Evolutionary conservation across 2,329 filamentous ascomycete genomes (phyloP), one percentile per base, ranked within the genome.

Genomic region (Calonectria crousiana): DNA sequence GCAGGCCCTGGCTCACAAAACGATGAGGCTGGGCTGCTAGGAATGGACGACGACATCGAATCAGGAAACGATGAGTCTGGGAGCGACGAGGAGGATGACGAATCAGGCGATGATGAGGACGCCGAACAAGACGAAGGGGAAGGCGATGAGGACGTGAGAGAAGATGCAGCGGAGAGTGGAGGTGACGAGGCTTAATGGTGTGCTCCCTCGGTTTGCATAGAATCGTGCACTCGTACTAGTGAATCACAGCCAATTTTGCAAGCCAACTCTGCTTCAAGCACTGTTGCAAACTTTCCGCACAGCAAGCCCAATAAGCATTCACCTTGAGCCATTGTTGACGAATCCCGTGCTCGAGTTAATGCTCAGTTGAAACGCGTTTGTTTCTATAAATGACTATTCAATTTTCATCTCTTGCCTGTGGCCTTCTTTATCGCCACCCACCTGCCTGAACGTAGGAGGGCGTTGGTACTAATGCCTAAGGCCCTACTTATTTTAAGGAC

Each of bases 61-160:
- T 81, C 76, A 20, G 80, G 74, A 4, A 78, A 79, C 14, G 81
- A 80, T 2, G 81, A 82, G 30, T 80, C 76, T 3, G 79, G 80
- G 6, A 77, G 76, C 18, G 81, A 77, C 0, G 78, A 78, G 4
- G 80, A 81, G 11, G 83, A 83, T 0, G 80, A 81, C 0, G 80
- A 82, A 14, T 82, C 76, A 1, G 82, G 78, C 8, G 75, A 78
- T 2, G 78, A 77, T 0, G 77, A 79, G 13, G 79, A 71, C 1
- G 79, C 78, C 16, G 69, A 60, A 5, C 73, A 76, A 1, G 75
- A 73, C 11, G 73, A 76, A 1, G 74, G 58, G 4, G 62, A 51
- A 44, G 74, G 44, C 10, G 41, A 20, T 4, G 56, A 64, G 6
- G 28, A 52, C 3, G 56, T 11, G 32, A 26, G 32, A 47, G 76